Conservation (phyloP, 2,329 filamentous ascomycete species). For the Metarhizium guizhouense region DNA sequence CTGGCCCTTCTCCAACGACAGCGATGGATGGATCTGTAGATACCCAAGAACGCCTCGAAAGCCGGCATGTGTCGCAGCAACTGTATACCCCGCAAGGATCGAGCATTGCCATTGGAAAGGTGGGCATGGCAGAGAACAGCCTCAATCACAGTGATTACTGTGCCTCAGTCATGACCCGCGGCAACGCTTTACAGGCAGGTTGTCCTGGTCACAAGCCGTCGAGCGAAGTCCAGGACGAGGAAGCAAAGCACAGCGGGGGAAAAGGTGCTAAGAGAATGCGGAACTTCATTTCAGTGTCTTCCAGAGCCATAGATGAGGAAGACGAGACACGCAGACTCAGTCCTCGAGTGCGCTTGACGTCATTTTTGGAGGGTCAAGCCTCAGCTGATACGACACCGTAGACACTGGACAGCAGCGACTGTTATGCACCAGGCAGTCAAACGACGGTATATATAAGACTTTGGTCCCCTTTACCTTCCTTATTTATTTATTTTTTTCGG, state of each 20-base stretch:
- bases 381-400: not conserved
- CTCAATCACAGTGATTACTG: not conserved
- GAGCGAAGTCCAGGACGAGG: not conserved
- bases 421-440: not conserved
- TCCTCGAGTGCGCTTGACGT: conserved; percentile 13
- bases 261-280: conserved; percentile 36
- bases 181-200: not conserved
- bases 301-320: conserved; percentile 38
- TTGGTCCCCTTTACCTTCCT: not conserved
- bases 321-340: conserved; percentile 31
- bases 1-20: conserved; percentile 8
- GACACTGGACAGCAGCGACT: not conserved
- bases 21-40: conserved; percentile 9
- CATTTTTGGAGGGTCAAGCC: conserved; percentile 8
- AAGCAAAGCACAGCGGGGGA: conserved; percentile 12
- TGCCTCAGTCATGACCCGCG: not conserved
- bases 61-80: conserved; percentile 32
- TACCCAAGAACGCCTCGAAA: conserved; percentile 20
- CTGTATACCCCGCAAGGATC: conserved; percentile 19
- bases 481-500: not conserved
- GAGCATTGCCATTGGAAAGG: conserved; percentile 9
- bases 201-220: not conserved
- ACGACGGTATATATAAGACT: not conserved
- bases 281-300: conserved; percentile 36
- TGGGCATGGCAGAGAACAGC: not conserved